Evolutionary conservation across 1,284 basidiomycete genomes (phyloP).

Genomic region (Bjerkandera adusta): DNA sequence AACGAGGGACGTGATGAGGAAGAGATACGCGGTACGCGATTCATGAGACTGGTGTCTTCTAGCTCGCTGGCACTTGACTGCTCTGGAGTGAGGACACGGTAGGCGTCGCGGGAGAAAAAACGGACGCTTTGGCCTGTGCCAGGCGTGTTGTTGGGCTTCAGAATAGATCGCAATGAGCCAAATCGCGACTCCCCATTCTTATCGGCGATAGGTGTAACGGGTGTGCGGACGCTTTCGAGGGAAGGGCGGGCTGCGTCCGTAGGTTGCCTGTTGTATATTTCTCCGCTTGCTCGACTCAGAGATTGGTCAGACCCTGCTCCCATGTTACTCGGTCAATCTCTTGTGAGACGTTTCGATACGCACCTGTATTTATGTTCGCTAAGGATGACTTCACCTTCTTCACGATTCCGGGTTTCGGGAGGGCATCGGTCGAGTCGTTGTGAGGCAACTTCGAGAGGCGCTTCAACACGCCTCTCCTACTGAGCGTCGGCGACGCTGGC

Average conservation of each 20-base stretch:
- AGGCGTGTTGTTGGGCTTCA: conserved; percentile 68
- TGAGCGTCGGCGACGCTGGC: conserved; percentile 41
- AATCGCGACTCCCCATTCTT: conserved; percentile 28
- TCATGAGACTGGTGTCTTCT: conserved; percentile 33
- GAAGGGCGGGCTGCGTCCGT: conserved; percentile 24
- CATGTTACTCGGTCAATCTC: background rate
- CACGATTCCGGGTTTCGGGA: conserved; percentile 27
- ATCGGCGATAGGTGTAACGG: conserved; percentile 30
- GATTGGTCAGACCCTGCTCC: conserved; percentile 47
- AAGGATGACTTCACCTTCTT: conserved; percentile 58
- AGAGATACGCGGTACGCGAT: conserved; percentile 34
- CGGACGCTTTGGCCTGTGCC: conserved; percentile 71
- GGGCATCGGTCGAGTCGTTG: conserved; percentile 17
- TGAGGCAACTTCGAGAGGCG: conserved; percentile 30
- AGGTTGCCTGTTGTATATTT: conserved; percentile 24
- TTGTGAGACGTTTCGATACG: conserved; percentile 4
- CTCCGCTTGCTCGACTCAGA: conserved; percentile 36
- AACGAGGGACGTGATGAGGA: conserved; percentile 25
- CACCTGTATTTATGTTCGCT: conserved; percentile 36
- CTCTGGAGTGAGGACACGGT: conserved; percentile 61
- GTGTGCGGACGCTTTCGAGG: conserved; percentile 23
- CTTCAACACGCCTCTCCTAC: conserved; percentile 35
- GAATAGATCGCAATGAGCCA: conserved; percentile 63
- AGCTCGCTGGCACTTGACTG: conserved; percentile 47
- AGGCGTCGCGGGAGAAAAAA: conserved; percentile 68